Evolutionary conservation across 305 asterid genomes (phyloP).

Genomic region (Fraxinus velutina): DNA sequence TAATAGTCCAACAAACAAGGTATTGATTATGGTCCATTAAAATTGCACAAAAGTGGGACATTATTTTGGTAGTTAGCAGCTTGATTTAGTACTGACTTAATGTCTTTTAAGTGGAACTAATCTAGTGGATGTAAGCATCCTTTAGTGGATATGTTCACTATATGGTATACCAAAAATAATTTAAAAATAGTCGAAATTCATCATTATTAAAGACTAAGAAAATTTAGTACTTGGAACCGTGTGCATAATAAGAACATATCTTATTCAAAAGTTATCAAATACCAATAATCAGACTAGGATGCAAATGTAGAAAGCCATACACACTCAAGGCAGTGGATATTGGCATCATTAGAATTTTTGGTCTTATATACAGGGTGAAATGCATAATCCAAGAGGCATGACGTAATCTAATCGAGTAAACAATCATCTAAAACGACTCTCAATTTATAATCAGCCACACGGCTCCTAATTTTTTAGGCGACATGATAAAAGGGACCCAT

Average conservation of each 20-base stretch:
- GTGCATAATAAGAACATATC: neutral
- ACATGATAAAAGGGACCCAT: neutral
- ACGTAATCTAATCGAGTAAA: neutral
- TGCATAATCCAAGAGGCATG: neutral
- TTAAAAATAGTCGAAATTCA: neutral
- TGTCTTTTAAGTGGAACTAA: conserved; percentile 21
- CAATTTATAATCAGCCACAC: neutral
- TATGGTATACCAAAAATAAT: neutral
- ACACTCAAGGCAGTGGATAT: neutral
- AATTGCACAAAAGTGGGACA: neutral
- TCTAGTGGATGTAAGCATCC: conserved; percentile 24
- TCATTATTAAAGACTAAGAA: neutral
- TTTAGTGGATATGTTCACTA: conserved; percentile 18
- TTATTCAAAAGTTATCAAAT: neutral
- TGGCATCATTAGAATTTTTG: neutral
- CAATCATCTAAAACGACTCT: neutral
- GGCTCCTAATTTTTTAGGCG: neutral
- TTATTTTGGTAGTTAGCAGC: conserved; percentile 22
- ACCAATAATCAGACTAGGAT: neutral
- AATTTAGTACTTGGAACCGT: neutral
- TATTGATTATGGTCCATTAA: neutral
- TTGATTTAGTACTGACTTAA: conserved; percentile 9
- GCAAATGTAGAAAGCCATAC: neutral
- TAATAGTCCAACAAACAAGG: conserved; percentile 1
- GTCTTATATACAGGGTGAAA: neutral